Evolutionary conservation across 805 yeast genomes (phyloP), one percentile per base, ranked within the genome.

Genomic region (Saccharomycopsis sp.): DNA sequence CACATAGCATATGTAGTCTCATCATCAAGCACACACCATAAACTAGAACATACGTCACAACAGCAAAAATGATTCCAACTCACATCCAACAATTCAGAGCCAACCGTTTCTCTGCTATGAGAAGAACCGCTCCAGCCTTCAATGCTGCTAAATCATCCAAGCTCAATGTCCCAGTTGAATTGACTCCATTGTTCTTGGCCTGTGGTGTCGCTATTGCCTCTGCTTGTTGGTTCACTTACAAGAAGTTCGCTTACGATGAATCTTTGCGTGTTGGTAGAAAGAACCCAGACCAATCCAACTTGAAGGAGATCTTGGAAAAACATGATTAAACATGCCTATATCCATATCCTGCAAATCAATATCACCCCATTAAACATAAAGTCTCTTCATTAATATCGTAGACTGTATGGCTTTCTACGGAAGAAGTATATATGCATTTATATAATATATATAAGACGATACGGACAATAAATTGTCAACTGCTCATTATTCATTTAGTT

Each of bases 111-210:
- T 42, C 52, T 19, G 55, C 54, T 23, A 72, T 72, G 75, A 72
- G 75, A 71, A 68, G 74, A 52, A 63, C 75, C 38, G 64, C 64
- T 60, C 67, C 68, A 55, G 56, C 64, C 53, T 64, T 69, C 57
- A 62, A 65, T 59, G 69, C 72, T 63, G 70, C 72, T 52, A 70
- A 66, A 67, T 22, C 47, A 54, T 20, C 35, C 52, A 24, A 35
- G 44, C 7, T 38, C 25, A 60, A 47, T 38, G 57, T 73, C 55
- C 78, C 78, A 58, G 75, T 74, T 57, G 78, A 75, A 66, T 65
- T 74, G 62, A 69, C 73, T 55, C 78, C 78, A 65, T 70, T 75
- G 58, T 72, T 73, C 61, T 71, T 72, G 29, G 77, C 77, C 29
- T 71, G 75, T 70, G 73, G 73, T 62, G 71, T 73, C 59, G 78